A percentile compares a stretch with the other conserved stretches of the same genome.
Evolutionary conservation across 2,329 filamentous ascomycete genomes (phyloP).

Genomic region (Fusarium mangiferae): DNA sequence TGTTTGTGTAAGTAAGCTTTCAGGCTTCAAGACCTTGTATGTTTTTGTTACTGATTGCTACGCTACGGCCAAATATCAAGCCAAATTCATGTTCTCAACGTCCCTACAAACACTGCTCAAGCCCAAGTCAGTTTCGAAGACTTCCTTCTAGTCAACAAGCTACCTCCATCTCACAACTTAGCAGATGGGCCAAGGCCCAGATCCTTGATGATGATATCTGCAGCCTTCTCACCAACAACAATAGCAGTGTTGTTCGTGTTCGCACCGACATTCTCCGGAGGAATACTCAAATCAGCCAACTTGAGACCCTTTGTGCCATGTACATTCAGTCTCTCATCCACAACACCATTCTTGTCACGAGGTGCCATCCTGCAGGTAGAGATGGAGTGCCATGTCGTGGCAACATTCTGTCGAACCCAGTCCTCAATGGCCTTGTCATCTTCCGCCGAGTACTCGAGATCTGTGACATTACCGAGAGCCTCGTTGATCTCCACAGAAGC

Average conservation of each 20-base stretch:
- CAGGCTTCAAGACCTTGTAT: background rate
- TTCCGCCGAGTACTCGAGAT: constrained; percentile 61
- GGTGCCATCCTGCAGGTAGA: constrained; percentile 59
- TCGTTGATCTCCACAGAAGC: constrained; percentile 58
- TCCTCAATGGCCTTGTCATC: constrained; percentile 61
- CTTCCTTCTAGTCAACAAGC: too few relatives aligned
- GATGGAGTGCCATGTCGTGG: constrained; percentile 59
- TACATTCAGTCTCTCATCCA: constrained; percentile 51
- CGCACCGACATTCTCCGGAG: constrained; percentile 54
- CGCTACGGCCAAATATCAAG: background rate
- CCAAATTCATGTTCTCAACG: too few relatives aligned
- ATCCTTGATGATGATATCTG: constrained; percentile 54
- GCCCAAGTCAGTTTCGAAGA: too few relatives aligned
- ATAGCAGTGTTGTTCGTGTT: constrained; percentile 63
- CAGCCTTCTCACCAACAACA: constrained; percentile 59
- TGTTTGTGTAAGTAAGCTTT: background rate
- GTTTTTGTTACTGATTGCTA: background rate
- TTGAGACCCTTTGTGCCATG: constrained; percentile 56
- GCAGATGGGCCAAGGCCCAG: constrained; percentile 34
- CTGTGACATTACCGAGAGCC: constrained; percentile 45
- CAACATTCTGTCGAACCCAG: constrained; percentile 53
- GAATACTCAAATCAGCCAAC: constrained; percentile 53
- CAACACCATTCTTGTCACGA: constrained; percentile 53
- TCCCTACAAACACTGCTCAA: background rate
- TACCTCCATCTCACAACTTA: background rate